Base-by-base conservation (phyloP, 495 filamentous ascomycete genomes). In the Thermochaetoides thermophila region DNA sequence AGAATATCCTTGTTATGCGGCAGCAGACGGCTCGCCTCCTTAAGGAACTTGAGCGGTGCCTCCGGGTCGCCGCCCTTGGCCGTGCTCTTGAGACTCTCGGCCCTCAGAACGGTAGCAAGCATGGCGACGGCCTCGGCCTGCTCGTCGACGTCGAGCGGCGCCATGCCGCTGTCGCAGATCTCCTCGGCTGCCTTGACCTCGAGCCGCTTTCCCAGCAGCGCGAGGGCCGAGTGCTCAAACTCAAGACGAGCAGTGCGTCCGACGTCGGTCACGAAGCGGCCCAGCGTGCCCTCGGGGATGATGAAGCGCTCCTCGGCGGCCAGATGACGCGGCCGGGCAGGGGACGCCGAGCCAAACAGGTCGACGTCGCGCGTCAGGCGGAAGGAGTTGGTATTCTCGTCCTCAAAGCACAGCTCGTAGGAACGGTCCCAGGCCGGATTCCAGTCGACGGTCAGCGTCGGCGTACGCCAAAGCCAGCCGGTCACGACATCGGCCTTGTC, bases 331-430 rank as follows among this genome's bases (percentile, higher is more conserved):
- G 40, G 53, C 22, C 53, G 52, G 3, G 29, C 39, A 27, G 51
- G 26, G 13, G 46, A 30, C 23, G 56, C 19, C n/a, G n/a, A n/a
- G 17, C 52, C 49, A 45, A 81, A 68, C 17, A 84, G 52, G 27
- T 65, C 55, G 22, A 78, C 48, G 44, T 68, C 60, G 22, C 46
- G 40, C 38, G 52, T 56, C 3, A 84, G 56, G 27, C 58, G 48
- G 38, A 84, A 69, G 8, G 55, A 67, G 42, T 84, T 83, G 21
- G 68, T 69, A 44, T 89, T 83, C 29, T 92, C 84, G 42, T 93
- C 84, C 48, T 93, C 85, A 24, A 74, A 71, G 17, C 78, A 71
- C 3, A 78, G 73, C 36, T 75, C 66, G 45, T 92, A 93, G 7
- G 40, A 39, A 15, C 16, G 22, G 8, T 34, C 43, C 68, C 74